These are phyloP conservation scores for Serendipita indica DNA, from an alignment of 768 basidiomycete genomes.

Conservation along the genomic window DNA sequence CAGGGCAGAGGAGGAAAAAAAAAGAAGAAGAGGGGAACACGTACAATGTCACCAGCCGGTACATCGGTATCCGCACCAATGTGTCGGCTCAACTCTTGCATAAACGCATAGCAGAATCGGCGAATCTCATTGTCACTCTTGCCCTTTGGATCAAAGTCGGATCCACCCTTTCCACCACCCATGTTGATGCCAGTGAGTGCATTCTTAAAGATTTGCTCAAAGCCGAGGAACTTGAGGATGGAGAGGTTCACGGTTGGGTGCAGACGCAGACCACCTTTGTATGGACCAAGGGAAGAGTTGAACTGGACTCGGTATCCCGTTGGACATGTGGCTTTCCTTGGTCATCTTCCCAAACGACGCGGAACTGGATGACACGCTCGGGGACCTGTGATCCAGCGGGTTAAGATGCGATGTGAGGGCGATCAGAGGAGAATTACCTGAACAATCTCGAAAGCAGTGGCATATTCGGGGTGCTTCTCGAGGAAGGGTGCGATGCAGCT, in stretches of 20 bases:
- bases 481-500: constrained; percentile 50
- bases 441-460: constrained; percentile 49
- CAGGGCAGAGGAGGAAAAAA: not conserved
- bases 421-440: constrained; percentile 21
- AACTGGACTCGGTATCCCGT: constrained; percentile 64
- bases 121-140: constrained; percentile 61
- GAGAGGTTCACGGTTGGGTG: constrained; percentile 69
- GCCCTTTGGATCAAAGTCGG: constrained; percentile 72
- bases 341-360: constrained; percentile 67
- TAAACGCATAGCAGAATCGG: constrained; percentile 56
- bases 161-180: constrained; percentile 70
- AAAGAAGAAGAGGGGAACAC: not conserved
- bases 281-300: constrained; percentile 65
- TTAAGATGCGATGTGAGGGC: constrained; percentile 26
- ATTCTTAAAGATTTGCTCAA: constrained; percentile 73
- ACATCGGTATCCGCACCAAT: constrained; percentile 65
- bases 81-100: constrained; percentile 57
- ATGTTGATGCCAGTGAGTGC: constrained; percentile 61
- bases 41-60: constrained; percentile 48
- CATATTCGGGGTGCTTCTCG: constrained; percentile 48
- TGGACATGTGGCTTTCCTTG: constrained; percentile 49
- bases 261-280: constrained; percentile 65
- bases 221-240: constrained; percentile 73
- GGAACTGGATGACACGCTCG: constrained; percentile 48
- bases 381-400: constrained; percentile 27